These are phyloP conservation scores for Aureobasidium lini DNA, from an alignment of 2,329 filamentous ascomycete genomes.

Conservation along the genomic window DNA sequence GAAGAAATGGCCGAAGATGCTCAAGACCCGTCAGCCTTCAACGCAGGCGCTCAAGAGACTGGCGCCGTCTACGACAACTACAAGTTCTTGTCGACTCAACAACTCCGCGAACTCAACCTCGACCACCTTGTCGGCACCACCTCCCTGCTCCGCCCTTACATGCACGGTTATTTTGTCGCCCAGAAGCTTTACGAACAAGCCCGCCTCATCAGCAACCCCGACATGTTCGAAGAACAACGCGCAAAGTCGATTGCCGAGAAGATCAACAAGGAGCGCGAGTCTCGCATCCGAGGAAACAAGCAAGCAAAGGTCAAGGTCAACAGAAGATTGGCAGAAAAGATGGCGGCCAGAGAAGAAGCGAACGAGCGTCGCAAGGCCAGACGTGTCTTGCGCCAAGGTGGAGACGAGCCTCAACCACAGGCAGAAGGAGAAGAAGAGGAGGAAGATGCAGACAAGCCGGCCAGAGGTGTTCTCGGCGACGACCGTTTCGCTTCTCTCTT, in stretches of 20 bases:
- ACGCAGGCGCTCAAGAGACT: conserved; percentile 36
- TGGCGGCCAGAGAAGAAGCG: conserved; percentile 64
- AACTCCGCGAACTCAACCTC: conserved; percentile 77
- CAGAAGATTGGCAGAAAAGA: conserved; percentile 57
- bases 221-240: conserved; percentile 86
- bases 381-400: conserved; percentile 50
- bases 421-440: conserved; percentile 43
- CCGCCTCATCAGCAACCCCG: conserved; percentile 83
- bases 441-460: conserved; percentile 24
- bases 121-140: conserved; percentile 86
- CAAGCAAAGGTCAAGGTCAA: conserved; percentile 83
- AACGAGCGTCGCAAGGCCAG: conserved; percentile 40
- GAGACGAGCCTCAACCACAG: conserved; percentile 37
- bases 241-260: conserved; percentile 88
- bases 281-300: conserved; percentile 85
- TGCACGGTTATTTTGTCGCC: conserved; percentile 98
- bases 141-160: conserved; percentile 84
- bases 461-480: conserved; percentile 62
- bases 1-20: conserved; percentile 93
- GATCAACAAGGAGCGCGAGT: conserved; percentile 95
- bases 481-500: conserved; percentile 83
- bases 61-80: conserved; percentile 96
- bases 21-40: conserved; percentile 53
- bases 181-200: conserved; percentile 95
- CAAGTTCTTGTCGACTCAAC: conserved; percentile 89